phyloP scores from a whole-genome alignment of 441 rosid genomes.

The Breynia disticha region DNA sequence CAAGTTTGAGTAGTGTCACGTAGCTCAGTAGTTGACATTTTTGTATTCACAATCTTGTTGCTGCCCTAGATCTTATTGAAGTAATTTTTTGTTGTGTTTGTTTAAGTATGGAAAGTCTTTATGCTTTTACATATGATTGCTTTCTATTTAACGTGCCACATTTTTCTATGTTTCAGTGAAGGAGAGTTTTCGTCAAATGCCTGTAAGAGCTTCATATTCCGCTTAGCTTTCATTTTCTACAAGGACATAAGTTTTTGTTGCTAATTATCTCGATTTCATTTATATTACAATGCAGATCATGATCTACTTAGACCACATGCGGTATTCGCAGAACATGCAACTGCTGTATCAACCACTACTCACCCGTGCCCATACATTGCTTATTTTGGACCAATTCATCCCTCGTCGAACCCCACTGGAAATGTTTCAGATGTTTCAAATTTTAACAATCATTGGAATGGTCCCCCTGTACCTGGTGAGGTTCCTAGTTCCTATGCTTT shows the following conservation, averaged over 20 bases:
- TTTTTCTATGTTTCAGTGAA: conserved; percentile 45
- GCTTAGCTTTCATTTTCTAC: conserved; percentile 10
- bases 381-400: conserved; percentile 77
- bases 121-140: not conserved
- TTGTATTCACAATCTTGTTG: not conserved
- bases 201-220: conserved; percentile 45
- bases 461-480: conserved; percentile 61
- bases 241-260: conserved; percentile 4
- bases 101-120: not conserved
- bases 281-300: conserved; percentile 55
- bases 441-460: conserved; percentile 67
- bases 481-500: conserved; percentile 62
- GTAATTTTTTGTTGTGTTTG: not conserved
- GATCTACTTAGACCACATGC: conserved; percentile 72
- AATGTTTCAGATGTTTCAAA: conserved; percentile 62
- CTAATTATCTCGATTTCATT: conserved; percentile 12
- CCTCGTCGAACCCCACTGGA: conserved; percentile 64
- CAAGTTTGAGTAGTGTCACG: not conserved
- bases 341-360: conserved; percentile 51
- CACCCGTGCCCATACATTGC: conserved; percentile 88
- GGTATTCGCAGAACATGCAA: conserved; percentile 60
- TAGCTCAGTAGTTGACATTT: not conserved
- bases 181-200: conserved; percentile 70
- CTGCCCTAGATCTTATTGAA: not conserved
- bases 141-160: conserved; percentile 5